Percentiles rank a stretch among this genome's conserved stretches.
Conservation (phyloP, 1,284 basidiomycete genomes). For the Trametes pubescens region DNA sequence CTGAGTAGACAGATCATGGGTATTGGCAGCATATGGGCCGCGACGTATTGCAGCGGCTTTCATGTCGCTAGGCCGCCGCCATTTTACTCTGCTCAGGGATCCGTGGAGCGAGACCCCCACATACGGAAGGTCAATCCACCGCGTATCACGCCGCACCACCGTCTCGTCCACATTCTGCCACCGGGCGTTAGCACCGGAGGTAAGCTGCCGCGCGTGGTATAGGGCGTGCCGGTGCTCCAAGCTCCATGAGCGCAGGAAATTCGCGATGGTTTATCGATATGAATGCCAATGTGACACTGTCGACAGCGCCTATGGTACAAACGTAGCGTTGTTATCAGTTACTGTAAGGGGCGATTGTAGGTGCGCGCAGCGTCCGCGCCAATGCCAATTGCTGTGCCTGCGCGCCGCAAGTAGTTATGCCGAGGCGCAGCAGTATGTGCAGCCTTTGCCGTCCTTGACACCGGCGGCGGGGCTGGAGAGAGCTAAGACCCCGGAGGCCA, state of each 20-base stretch:
- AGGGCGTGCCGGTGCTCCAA: too few relatives aligned
- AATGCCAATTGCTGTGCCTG: conserved; percentile 1
- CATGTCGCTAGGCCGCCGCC: too few relatives aligned
- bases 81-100: too few relatives aligned
- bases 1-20: not conserved
- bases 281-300: too few relatives aligned
- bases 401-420: not conserved
- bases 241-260: too few relatives aligned
- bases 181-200: not conserved
- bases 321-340: not conserved
- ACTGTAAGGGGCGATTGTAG: not conserved
- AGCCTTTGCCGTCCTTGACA: not conserved
- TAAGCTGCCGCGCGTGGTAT: too few relatives aligned
- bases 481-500: conserved; percentile 13
- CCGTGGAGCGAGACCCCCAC: too few relatives aligned
- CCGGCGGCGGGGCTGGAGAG: conserved; percentile 7
- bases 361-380: not conserved
- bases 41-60: too few relatives aligned
- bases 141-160: too few relatives aligned
- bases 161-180: not conserved
- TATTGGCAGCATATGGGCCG: not conserved
- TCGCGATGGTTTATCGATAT: too few relatives aligned
- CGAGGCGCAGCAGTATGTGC: not conserved
- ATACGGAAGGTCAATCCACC: too few relatives aligned
- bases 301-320: not conserved